Base-by-base conservation (phyloP, 192 early-diverging fungal genomes). In the Backusella australiensis region DNA sequence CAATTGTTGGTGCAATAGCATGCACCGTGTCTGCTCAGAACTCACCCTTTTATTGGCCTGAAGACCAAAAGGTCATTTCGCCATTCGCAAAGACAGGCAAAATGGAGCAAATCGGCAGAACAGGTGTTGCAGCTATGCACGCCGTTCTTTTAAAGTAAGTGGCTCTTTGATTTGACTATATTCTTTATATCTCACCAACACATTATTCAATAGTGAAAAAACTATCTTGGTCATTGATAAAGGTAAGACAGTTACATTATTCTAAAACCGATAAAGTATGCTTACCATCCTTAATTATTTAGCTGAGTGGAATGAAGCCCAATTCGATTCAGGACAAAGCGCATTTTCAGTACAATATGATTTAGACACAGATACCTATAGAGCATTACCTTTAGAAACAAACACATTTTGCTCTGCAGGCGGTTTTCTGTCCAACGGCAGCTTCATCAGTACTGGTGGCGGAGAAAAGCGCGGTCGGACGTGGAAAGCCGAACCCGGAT, bases 401-500 rank as follows among this genome's bases (percentile, higher is more conserved):
- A 89, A 89, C 56, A 87, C 88, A 8, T 89, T 89, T 74, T 89
- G 88, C 73, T 87, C 88, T 9, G 88, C 83, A 21, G 88, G 88
- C 36, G 83, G 86, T n/a, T 89, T 86, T 72, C 75, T 89, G 11
- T 79, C 63, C 17, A 89, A 89, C 39, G 86, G 88, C 19, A 89
- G 86, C 17, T 72, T 89, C 23, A 82, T 87, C 71, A 85, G 85
- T 67, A 83, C 81, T n/a, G 88, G 86, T 6, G 88, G 88, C 26
- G 88, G 77, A 56, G 77, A 82, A 49, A 79, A 84, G 72, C 14
- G 75, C n/a, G 83, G 84, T 17, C 80, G 80, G 52, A 72, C 69
- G 0, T 87, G 82, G 71, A 53, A 63, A 2, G 77, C 86, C 2
- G 67, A 66, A 5, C 56, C 71, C 35, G 86, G 88, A 4, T 87